A percentile compares a stretch with the other conserved stretches of the same genome.
These are phyloP conservation scores for Phaeolepiota aurea DNA, from an alignment of 768 basidiomycete genomes.

Conservation along the genomic window DNA sequence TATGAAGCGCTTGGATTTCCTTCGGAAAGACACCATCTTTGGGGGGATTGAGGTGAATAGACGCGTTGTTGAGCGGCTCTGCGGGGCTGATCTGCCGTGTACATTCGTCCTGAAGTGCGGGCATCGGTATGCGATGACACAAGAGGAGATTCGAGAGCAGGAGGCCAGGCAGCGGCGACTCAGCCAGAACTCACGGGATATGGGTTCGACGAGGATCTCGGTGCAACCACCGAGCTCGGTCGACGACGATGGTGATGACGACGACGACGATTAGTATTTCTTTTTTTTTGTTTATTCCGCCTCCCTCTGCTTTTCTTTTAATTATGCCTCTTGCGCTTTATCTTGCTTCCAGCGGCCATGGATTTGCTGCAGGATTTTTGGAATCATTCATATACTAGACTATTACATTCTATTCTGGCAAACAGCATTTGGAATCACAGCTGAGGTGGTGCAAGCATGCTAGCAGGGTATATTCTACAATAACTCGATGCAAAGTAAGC, in stretches of 20 bases:
- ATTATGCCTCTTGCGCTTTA: too few relatives aligned
- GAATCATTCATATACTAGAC: too few relatives aligned
- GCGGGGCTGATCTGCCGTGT: conserved; percentile 45
- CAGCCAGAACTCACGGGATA: conserved; percentile 4
- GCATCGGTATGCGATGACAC: conserved; percentile 35
- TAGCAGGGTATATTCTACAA: too few relatives aligned
- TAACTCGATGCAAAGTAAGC: too few relatives aligned
- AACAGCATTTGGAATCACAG: too few relatives aligned
- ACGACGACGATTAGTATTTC: conserved; percentile 5
- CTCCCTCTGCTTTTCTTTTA: conserved; percentile 1
- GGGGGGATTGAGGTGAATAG: conserved; percentile 52
- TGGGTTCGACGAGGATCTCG: neutral
- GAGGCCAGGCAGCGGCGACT: conserved; percentile 24
- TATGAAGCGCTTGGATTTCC: conserved; percentile 60
- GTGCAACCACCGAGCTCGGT: conserved; percentile 5
- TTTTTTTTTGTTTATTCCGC: conserved; percentile 1
- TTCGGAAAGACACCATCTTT: conserved; percentile 49
- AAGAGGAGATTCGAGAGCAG: conserved; percentile 41
- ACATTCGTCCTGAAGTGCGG: conserved; percentile 52
- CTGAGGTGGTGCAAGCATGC: too few relatives aligned
- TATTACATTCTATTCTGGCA: too few relatives aligned
- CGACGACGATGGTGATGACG: conserved; percentile 9
- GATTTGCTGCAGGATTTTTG: too few relatives aligned
- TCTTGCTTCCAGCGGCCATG: too few relatives aligned
- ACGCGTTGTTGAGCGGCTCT: conserved; percentile 28